Evolutionary conservation across 108 stramenopile genomes (phyloP).

Genomic region (Phaeodactylum tricornutum): DNA sequence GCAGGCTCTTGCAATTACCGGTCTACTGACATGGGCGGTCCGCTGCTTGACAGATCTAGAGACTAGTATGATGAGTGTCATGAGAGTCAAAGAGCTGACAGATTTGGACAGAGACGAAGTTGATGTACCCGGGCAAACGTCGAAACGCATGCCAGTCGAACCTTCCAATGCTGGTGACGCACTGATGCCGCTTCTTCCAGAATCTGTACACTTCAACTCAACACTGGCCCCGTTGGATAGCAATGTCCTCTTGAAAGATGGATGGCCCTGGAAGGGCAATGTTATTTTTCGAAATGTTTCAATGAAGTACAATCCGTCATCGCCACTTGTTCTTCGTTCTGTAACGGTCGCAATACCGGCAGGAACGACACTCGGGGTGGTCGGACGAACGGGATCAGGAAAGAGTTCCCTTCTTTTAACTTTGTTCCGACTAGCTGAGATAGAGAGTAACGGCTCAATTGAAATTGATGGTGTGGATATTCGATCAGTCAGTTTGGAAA

Average conservation of each 20-base stretch:
- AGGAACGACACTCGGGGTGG: slow-evolving; percentile 63
- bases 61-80: slow-evolving; percentile 56
- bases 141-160: slow-evolving; percentile 22
- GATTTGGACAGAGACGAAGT: slow-evolving; percentile 28
- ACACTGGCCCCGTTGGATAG: not conserved
- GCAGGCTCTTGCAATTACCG: slow-evolving; percentile 71
- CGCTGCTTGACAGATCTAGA: slow-evolving; percentile 51
- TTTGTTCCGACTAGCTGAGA: slow-evolving; percentile 82
- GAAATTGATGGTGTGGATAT: slow-evolving; percentile 91
- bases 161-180: slow-evolving; percentile 29
- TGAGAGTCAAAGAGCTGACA: slow-evolving; percentile 50
- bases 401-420: slow-evolving; percentile 81
- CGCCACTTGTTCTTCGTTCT: slow-evolving; percentile 49
- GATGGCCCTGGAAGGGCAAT: slow-evolving; percentile 78
- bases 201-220: not conserved
- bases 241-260: slow-evolving; percentile 7
- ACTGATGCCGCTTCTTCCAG: slow-evolving; percentile 8
- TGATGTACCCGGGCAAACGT: not conserved
- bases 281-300: slow-evolving; percentile 60
- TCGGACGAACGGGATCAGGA: slow-evolving; percentile 57
- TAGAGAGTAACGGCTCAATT: slow-evolving; percentile 50
- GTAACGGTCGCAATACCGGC: slow-evolving; percentile 41
- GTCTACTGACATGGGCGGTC: slow-evolving; percentile 73
- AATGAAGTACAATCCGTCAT: slow-evolving; percentile 54
- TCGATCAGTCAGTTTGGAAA: slow-evolving; percentile 54